These are phyloP conservation scores for Cercophora samala DNA, from an alignment of 495 filamentous ascomycete species.

Conservation along the genomic window DNA sequence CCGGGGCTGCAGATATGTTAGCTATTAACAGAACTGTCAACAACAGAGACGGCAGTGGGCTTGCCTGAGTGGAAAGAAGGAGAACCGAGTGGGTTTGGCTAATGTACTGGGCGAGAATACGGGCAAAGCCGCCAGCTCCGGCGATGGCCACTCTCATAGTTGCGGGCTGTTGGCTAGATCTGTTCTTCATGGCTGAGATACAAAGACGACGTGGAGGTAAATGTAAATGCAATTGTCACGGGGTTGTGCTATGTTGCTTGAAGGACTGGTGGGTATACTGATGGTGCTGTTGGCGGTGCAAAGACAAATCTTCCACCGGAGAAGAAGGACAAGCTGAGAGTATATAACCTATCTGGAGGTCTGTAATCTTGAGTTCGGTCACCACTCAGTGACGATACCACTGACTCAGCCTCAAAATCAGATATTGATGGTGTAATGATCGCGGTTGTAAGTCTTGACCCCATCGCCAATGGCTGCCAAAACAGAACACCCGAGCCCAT, in stretches of 20 bases:
- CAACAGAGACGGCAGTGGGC: slow-evolving; percentile 10
- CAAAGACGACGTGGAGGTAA: not conserved
- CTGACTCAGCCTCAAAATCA: not conserved
- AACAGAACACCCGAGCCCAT: not conserved
- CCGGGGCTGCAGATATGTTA: slow-evolving; percentile 23
- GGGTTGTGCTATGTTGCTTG: not conserved
- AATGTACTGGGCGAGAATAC: slow-evolving; percentile 58
- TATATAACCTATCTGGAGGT: not conserved
- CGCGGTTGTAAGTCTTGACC: not conserved
- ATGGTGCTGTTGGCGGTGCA: not conserved
- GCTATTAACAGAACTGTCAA: not conserved
- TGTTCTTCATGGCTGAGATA: slow-evolving; percentile 38
- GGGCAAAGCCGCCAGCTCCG: slow-evolving; percentile 66
- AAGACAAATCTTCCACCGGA: not conserved
- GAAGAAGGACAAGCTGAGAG: not conserved
- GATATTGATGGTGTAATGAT: not conserved
- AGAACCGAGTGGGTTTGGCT: slow-evolving; percentile 62
- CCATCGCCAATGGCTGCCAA: not conserved
- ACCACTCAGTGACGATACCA: not conserved
- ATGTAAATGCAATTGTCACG: not conserved
- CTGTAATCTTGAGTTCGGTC: not conserved
- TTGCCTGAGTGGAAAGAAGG: slow-evolving; percentile 62
- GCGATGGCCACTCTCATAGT: slow-evolving; percentile 74
- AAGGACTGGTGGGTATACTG: not conserved
- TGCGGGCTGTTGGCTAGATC: slow-evolving; percentile 27